Percentiles rank a stretch among this genome's conserved stretches.
Evolutionary conservation across 208 protist genomes (phyloP).

Genomic region (Entamoeba histolytica): DNA sequence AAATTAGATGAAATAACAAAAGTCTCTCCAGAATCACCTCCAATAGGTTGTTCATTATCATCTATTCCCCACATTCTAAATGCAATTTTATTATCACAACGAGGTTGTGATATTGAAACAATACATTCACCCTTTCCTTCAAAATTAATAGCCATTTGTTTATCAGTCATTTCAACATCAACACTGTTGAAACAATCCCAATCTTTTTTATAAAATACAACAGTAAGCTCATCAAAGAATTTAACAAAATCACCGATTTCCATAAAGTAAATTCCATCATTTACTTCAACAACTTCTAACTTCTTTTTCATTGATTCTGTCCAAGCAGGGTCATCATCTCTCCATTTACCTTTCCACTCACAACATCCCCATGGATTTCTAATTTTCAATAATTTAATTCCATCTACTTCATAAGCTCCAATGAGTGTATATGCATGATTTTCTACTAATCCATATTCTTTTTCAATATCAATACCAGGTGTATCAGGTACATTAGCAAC

Average conservation of each 20-base stretch:
- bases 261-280: conserved; percentile 9
- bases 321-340: neutral
- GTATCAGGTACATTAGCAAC: neutral
- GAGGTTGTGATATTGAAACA: neutral
- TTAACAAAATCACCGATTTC: neutral
- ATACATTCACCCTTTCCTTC: neutral
- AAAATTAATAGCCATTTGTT: neutral
- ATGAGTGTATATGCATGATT: conserved; percentile 4
- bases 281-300: neutral
- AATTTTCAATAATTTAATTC: conserved; percentile 1
- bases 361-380: neutral
- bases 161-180: neutral
- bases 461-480: neutral
- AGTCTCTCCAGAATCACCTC: neutral
- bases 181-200: neutral
- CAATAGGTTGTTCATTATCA: neutral
- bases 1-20: neutral
- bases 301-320: neutral
- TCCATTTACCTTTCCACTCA: neutral
- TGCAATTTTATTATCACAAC: neutral
- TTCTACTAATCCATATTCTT: neutral
- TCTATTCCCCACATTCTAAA: neutral
- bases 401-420: neutral
- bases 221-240: neutral
- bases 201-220: neutral